A percentile compares a stretch with the other conserved stretches of the same genome.
phyloP scores from a whole-genome alignment of 164 flowering plant genomes.

The Warburgia ugandensis region DNA sequence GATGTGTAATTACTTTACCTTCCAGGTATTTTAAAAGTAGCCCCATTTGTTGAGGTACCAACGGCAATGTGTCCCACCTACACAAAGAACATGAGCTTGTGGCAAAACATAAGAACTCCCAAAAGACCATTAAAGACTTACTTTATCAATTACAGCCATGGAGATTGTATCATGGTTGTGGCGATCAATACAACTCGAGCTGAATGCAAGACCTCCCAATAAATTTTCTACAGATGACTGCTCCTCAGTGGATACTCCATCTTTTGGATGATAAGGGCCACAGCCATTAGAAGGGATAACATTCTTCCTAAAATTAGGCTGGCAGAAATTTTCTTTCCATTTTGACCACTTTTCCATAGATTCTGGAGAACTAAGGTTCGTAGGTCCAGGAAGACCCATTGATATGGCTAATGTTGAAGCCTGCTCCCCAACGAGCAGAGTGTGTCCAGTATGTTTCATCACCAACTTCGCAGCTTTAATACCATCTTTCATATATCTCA shows the following conservation, averaged over 20 bases:
- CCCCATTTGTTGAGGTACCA: conserved; percentile 98
- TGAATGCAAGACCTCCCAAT: conserved; percentile 17
- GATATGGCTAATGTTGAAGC: conserved; percentile 89
- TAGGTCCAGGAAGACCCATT: conserved; percentile 95
- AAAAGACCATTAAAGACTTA: conserved; percentile 19
- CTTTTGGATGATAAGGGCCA: conserved; percentile 68
- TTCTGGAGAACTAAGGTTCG: conserved; percentile 81
- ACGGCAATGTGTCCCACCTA: conserved; percentile 87
- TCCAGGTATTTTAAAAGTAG: conserved; percentile 90
- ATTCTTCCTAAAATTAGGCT: conserved; percentile 89
- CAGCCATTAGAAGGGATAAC: conserved; percentile 53
- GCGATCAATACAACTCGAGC: conserved; percentile 32
- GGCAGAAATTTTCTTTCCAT: conserved; percentile 76
- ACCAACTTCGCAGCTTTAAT: conserved; percentile 87
- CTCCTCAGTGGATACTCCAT: conserved; percentile 14
- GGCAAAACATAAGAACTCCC: neutral
- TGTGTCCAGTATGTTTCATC: conserved; percentile 80
- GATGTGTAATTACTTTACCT: too few relatives aligned
- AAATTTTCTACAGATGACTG: conserved; percentile 27
- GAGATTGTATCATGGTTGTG: conserved; percentile 89
- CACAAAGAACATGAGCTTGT: conserved; percentile 7
- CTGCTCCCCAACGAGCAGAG: conserved; percentile 82
- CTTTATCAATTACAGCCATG: conserved; percentile 88
- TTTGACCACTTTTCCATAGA: conserved; percentile 64
- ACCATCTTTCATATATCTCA: conserved; percentile 86